Evolutionary conservation across 148 eudicot genomes (phyloP), one percentile per base, ranked within the genome.

Genomic region (Chenopodium quinoa): DNA sequence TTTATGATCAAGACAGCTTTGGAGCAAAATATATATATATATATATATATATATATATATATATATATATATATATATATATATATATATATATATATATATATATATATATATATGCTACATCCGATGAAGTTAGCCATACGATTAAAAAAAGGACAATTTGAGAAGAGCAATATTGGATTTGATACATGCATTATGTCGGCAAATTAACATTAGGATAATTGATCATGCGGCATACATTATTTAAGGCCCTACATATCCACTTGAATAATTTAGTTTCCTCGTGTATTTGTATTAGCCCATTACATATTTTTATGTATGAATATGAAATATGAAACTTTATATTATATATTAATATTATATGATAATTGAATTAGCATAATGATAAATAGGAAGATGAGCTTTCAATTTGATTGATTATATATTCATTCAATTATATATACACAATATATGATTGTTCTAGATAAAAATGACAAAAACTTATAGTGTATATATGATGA

Each of bases 401-500:
- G 75, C 75, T 71, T 71, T 69, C 73, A 69, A 34, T 34, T 34
- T 40, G 44, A 40, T 40, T 40, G 7, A 4, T 40, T 40, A 40
- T 40, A 40, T 4, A 40, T 40, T 40, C 7, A 40, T 40, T 70
- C 31, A 54, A 46, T 73, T 73, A 34, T 25, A 46, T 20, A 73
- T 22, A 10, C 22, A 73, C 1, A 11, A 70, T 70, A 48, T 70
- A 48, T 48, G 32, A n/a, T 73, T 73, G 32, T 72, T 11, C 16
- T 73, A 47, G 29, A 72, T 46, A 40, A 6, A 17, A 34, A 48
- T 48, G 63, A 25, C 23, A 9, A 48, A 13, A 13, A 34, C 71
- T 79, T 78, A 79, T 79, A 60, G 68, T 37, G 72, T 44, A 54
- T 75, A 74, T 47, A 71, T 46, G 71, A 73, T 46, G 71, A 73